Evolutionary conservation across 1,284 basidiomycete genomes (phyloP).

Genomic region (Apiotrichum porosum): DNA sequence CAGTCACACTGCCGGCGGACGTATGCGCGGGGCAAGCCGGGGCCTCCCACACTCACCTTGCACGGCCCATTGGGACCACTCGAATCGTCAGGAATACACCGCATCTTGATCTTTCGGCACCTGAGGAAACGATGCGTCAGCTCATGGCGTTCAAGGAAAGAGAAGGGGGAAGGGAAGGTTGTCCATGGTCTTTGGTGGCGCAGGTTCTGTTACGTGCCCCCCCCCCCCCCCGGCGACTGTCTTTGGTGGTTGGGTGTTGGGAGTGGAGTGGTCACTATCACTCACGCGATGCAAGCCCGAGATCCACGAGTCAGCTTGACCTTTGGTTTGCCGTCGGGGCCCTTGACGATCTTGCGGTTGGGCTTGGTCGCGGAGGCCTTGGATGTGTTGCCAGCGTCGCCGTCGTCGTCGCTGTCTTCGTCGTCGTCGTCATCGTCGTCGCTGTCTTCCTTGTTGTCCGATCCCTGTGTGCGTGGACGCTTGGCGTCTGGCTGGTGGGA

Average conservation of each 20-base stretch:
- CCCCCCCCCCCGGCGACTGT: no score
- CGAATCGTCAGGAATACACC: conserved; percentile 79
- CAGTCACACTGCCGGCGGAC: conserved; percentile 1
- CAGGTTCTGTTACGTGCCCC: no score
- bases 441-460: conserved; percentile 13
- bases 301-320: conserved; percentile 81
- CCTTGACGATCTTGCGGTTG: conserved; percentile 27
- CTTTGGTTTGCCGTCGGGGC: conserved; percentile 52
- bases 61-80: conserved; percentile 73
- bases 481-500: conserved; percentile 5
- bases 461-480: conserved; percentile 9
- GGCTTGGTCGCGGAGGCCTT: conserved; percentile 16
- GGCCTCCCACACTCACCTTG: conserved; percentile 55
- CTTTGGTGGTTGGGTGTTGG: no score
- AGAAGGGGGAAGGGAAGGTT: no score
- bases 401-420: conserved; percentile 34
- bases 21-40: not conserved
- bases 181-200: no score
- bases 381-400: conserved; percentile 25
- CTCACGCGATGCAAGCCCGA: conserved; percentile 43
- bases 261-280: no score
- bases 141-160: no score
- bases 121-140: conserved; percentile 11
- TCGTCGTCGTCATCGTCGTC: conserved; percentile 24
- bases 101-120: conserved; percentile 96